These are phyloP conservation scores for Tilletia indica DNA, from an alignment of 1,284 basidiomycete species.

Conservation along the genomic window DNA sequence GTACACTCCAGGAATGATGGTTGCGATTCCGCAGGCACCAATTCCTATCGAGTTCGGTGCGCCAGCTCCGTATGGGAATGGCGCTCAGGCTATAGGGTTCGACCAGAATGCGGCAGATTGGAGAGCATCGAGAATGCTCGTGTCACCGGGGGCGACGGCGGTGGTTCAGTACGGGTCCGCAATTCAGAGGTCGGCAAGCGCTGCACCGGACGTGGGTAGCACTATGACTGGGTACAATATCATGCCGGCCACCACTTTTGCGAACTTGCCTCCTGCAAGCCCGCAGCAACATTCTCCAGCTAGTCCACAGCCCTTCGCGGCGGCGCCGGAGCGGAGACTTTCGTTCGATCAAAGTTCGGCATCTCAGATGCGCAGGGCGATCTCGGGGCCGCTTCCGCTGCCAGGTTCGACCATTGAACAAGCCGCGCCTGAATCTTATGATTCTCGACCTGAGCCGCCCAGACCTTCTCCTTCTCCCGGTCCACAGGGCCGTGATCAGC, in stretches of 20 bases:
- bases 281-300: slow-evolving; percentile 30
- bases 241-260: slow-evolving; percentile 1
- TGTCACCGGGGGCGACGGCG: slow-evolving; percentile 22
- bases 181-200: slow-evolving; percentile 34
- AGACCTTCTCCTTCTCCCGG: slow-evolving; percentile 21
- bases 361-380: no score
- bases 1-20: slow-evolving; percentile 15
- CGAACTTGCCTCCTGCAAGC: neutral
- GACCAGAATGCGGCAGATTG: slow-evolving; percentile 12
- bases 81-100: neutral
- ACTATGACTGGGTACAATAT: neutral
- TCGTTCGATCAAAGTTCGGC: no score
- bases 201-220: slow-evolving; percentile 31
- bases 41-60: neutral
- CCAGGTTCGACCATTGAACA: neutral
- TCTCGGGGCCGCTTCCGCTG: slow-evolving; percentile 3
- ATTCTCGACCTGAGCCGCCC: neutral
- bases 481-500: slow-evolving; percentile 17
- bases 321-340: no score
- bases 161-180: slow-evolving; percentile 15
- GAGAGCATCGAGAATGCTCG: slow-evolving; percentile 33
- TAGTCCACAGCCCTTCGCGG: no score
- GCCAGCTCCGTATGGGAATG: neutral
- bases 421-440: neutral
- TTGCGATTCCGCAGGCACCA: slow-evolving; percentile 7